Percentiles rank a stretch among this genome's conserved stretches.
Conservation (phyloP, 2,329 filamentous ascomycete genomes). For the Stagonosporopsis tanaceti region DNA sequence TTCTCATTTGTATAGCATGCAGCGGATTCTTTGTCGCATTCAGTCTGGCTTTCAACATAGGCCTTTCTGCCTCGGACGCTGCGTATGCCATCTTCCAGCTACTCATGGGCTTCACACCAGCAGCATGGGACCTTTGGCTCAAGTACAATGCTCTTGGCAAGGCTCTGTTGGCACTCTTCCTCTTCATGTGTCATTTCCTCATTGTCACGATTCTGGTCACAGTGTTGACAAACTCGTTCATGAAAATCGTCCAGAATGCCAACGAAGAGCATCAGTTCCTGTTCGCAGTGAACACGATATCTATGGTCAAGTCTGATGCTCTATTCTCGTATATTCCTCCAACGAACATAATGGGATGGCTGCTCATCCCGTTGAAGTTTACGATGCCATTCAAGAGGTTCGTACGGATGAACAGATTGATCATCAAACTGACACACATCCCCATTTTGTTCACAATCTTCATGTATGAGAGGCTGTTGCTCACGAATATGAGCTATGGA, state of each 20-base stretch:
- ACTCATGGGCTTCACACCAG: constrained; percentile 93
- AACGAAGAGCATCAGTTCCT: constrained; percentile 91
- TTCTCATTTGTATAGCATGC: constrained; percentile 85
- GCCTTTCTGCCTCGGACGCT: constrained; percentile 75
- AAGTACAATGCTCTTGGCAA: constrained; percentile 82
- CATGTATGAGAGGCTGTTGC: constrained; percentile 80
- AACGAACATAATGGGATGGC: constrained; percentile 89
- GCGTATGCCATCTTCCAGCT: constrained; percentile 93
- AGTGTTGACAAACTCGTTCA: constrained; percentile 95
- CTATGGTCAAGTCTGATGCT: constrained; percentile 97
- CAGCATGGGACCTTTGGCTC: constrained; percentile 90
- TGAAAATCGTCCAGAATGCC: constrained; percentile 91
- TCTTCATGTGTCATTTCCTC: constrained; percentile 95
- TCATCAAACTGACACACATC: constrained; percentile 91
- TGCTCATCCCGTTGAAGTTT: constrained; percentile 83
- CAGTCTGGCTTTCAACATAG: constrained; percentile 76
- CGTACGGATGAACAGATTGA: constrained; percentile 83
- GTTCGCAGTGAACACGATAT: constrained; percentile 96
- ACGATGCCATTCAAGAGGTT: constrained; percentile 81
- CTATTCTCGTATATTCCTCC: constrained; percentile 94
- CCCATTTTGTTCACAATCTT: constrained; percentile 88
- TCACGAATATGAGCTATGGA: constrained; percentile 79
- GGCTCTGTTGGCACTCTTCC: constrained; percentile 77
- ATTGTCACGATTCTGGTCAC: constrained; percentile 94
- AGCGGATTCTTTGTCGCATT: constrained; percentile 97